phyloP scores from a whole-genome alignment of 1,284 basidiomycete species.

The Ustilago lituana region DNA sequence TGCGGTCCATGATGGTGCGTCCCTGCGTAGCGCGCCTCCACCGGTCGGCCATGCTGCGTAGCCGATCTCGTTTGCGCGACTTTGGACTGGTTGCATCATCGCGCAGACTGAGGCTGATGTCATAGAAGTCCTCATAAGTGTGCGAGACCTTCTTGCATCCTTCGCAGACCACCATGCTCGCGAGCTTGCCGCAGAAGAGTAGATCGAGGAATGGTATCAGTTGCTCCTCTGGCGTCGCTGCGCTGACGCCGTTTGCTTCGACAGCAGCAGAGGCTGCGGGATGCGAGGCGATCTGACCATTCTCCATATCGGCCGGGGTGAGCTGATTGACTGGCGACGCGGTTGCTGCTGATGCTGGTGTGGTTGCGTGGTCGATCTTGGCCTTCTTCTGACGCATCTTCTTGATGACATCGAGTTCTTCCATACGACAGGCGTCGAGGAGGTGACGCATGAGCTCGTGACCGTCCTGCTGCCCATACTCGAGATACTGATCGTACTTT shows the following conservation, averaged over 20 bases:
- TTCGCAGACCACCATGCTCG: slow-evolving; percentile 90
- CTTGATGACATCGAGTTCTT: slow-evolving; percentile 88
- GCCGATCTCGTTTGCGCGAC: slow-evolving; percentile 43
- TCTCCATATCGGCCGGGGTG: slow-evolving; percentile 26
- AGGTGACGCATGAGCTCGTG: slow-evolving; percentile 90
- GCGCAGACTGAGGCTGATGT: slow-evolving; percentile 82
- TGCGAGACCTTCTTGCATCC: slow-evolving; percentile 87
- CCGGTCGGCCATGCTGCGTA: slow-evolving; percentile 51
- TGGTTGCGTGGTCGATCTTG: slow-evolving; percentile 31
- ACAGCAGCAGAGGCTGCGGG: neutral
- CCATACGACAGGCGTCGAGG: slow-evolving; percentile 92
- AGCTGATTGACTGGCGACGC: slow-evolving; percentile 4
- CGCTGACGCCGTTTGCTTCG: neutral
- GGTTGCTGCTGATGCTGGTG: neutral
- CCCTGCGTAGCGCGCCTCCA: slow-evolving; percentile 45
- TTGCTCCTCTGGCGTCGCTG: slow-evolving; percentile 68
- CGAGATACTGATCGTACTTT: slow-evolving; percentile 92
- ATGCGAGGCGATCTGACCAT: slow-evolving; percentile 16
- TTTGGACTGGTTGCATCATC: slow-evolving; percentile 35
- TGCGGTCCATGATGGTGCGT: slow-evolving; percentile 34
- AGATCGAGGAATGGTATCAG: slow-evolving; percentile 83
- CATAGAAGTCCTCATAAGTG: slow-evolving; percentile 91
- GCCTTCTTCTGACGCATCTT: slow-evolving; percentile 72
- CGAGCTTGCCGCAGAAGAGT: slow-evolving; percentile 85
- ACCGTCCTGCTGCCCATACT: slow-evolving; percentile 85